Evolutionary conservation across 306 rosid species (phyloP).

Genomic region (Aeschynomene evenia): DNA sequence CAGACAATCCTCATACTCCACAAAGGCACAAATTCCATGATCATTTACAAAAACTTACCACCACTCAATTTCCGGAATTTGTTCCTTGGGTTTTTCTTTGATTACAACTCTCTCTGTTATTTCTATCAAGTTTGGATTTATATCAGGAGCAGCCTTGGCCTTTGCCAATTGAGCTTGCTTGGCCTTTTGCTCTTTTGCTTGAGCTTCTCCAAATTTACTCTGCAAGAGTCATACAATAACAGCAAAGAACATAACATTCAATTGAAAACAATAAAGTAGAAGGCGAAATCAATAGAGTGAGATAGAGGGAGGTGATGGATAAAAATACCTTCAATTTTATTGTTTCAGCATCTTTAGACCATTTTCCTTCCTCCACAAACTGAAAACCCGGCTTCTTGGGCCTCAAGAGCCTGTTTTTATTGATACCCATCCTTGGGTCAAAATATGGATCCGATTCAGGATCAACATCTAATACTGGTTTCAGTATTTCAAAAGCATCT

Average conservation of each 20-base stretch:
- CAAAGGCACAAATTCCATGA: not conserved
- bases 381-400: slow-evolving; percentile 80
- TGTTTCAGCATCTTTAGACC: slow-evolving; percentile 90
- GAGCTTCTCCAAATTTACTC: slow-evolving; percentile 98
- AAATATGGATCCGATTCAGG: slow-evolving; percentile 82
- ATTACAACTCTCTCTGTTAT: slow-evolving; percentile 77
- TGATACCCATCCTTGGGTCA: slow-evolving; percentile 77
- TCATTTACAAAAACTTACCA: slow-evolving; percentile 58
- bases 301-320: not conserved
- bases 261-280: not conserved
- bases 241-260: slow-evolving; percentile 11
- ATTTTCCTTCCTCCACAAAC: slow-evolving; percentile 95
- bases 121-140: slow-evolving; percentile 91
- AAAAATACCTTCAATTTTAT: slow-evolving; percentile 73
- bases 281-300: not conserved
- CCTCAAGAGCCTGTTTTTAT: slow-evolving; percentile 79
- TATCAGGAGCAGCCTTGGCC: slow-evolving; percentile 97
- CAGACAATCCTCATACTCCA: not conserved
- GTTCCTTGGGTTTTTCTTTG: slow-evolving; percentile 83
- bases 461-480: slow-evolving; percentile 88
- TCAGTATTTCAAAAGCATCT: slow-evolving; percentile 84
- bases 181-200: slow-evolving; percentile 93
- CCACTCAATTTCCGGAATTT: slow-evolving; percentile 93
- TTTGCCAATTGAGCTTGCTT: slow-evolving; percentile 91
- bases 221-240: slow-evolving; percentile 33